These are phyloP conservation scores for Tricholoma hemisulphureum DNA, from an alignment of 768 basidiomycete species.

Conservation along the genomic window DNA sequence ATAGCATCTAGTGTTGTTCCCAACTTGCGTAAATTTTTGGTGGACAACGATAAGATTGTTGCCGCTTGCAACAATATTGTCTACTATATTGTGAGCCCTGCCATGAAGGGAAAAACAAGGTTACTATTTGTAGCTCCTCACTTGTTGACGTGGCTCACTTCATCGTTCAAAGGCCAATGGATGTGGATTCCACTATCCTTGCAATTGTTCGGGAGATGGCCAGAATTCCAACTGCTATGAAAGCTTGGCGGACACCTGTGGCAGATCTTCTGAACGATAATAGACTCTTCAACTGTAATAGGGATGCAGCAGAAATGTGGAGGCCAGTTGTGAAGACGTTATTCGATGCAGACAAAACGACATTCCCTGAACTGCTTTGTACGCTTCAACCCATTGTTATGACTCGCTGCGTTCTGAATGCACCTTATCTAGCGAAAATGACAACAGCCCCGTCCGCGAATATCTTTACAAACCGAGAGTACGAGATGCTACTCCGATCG, in stretches of 20 bases:
- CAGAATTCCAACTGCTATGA: constrained; percentile 70
- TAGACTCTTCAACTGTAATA: constrained; percentile 77
- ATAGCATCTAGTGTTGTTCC: constrained; percentile 70
- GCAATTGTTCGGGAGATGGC: constrained; percentile 77
- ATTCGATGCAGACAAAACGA: constrained; percentile 84
- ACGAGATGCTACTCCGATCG: constrained; percentile 86
- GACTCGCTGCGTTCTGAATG: constrained; percentile 27
- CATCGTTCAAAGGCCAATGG: constrained; percentile 59
- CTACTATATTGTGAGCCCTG: constrained; percentile 79
- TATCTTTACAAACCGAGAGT: constrained; percentile 94
- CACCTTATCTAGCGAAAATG: constrained; percentile 55
- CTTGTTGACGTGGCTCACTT: neutral
- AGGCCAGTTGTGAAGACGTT: constrained; percentile 72
- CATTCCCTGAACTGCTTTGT: constrained; percentile 84
- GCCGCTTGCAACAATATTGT: constrained; percentile 80
- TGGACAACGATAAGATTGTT: constrained; percentile 81
- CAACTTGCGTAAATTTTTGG: constrained; percentile 71
- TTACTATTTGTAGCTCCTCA: constrained; percentile 29
- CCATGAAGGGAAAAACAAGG: constrained; percentile 76
- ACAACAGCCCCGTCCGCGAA: constrained; percentile 88
- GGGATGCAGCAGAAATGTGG: constrained; percentile 63
- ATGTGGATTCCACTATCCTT: constrained; percentile 66
- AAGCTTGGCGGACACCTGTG: constrained; percentile 82
- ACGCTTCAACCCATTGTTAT: constrained; percentile 30
- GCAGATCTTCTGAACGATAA: constrained; percentile 81